Percentiles rank a stretch among this genome's conserved stretches.
These are phyloP conservation scores for Ensete ventricosum DNA, from an alignment of 176 grass and related monocot species.

Conservation along the genomic window DNA sequence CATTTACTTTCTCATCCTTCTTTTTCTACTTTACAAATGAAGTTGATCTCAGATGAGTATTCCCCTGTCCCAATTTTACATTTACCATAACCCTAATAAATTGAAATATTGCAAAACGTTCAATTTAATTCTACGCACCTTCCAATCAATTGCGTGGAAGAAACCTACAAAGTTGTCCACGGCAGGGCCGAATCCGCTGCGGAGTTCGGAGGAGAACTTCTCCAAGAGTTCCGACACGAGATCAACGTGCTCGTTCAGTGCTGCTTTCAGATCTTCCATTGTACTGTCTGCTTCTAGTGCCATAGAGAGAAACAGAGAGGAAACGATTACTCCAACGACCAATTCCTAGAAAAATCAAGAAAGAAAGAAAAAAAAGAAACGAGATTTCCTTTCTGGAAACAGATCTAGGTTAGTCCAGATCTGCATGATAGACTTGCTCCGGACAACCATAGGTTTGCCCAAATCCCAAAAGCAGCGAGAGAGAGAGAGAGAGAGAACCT, in stretches of 20 bases:
- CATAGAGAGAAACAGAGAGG: background rate
- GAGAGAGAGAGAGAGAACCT: background rate
- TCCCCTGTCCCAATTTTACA: too few species aligned
- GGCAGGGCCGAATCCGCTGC: constrained; percentile 55
- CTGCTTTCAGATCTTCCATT: constrained; percentile 60
- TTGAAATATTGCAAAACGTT: too few species aligned
- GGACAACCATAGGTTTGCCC: background rate
- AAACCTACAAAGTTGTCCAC: constrained; percentile 69
- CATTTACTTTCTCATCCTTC: too few species aligned
- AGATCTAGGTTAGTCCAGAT: background rate
- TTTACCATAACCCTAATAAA: too few species aligned
- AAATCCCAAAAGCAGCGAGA: background rate
- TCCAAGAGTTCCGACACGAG: constrained; percentile 59
- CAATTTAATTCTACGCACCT: constrained; percentile 24
- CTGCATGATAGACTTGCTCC: background rate
- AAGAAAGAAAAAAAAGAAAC: background rate
- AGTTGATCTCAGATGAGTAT: too few species aligned
- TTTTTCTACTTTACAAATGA: too few species aligned
- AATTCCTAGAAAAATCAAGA: background rate
- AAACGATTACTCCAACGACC: background rate
- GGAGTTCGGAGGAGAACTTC: constrained; percentile 65
- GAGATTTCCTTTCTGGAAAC: background rate
- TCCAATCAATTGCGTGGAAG: constrained; percentile 96
- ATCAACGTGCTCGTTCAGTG: constrained; percentile 74
- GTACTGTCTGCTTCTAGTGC: constrained; percentile 2